These are phyloP conservation scores for Phytopythium oedochilum DNA, from an alignment of 352 stramenopile genomes.

Conservation along the genomic window DNA sequence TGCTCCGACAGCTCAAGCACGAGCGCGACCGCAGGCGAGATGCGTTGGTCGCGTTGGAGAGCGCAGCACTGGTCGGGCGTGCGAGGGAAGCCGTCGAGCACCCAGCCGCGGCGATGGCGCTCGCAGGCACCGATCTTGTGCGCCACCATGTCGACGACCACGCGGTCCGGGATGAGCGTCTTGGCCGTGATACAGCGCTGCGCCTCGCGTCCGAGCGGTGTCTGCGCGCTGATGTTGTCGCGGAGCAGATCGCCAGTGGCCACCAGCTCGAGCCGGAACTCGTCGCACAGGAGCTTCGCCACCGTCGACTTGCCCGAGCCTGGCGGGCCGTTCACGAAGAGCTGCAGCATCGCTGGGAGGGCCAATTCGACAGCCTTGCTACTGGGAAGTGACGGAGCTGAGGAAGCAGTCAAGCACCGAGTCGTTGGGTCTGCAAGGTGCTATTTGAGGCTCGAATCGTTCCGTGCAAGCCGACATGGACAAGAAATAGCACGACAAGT, in stretches of 20 bases:
- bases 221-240: conserved; percentile 61
- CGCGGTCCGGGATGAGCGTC: conserved; percentile 59
- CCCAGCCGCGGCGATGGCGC: conserved; percentile 33
- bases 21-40: conserved; percentile 48
- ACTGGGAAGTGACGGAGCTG: background rate
- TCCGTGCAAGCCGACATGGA: background rate
- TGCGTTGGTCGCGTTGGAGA: conserved; percentile 33
- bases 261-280: conserved; percentile 54
- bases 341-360: conserved; percentile 71
- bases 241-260: conserved; percentile 66
- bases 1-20: conserved; percentile 45
- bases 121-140: conserved; percentile 41
- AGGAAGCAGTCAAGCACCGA: background rate
- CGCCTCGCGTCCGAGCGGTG: conserved; percentile 41
- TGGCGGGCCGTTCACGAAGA: conserved; percentile 67
- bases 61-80: conserved; percentile 49
- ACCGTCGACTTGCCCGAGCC: conserved; percentile 69
- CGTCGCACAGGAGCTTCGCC: conserved; percentile 45
- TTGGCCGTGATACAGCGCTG: conserved; percentile 68
- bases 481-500: background rate
- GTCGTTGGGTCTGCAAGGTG: background rate
- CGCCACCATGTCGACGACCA: conserved; percentile 77
- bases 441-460: background rate
- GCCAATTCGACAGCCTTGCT: no score
- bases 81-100: conserved; percentile 74